Percentiles rank a stretch among this genome's conserved stretches.
Conservation (phyloP, 148 eudicot genomes). For the Bassia scoparia region DNA sequence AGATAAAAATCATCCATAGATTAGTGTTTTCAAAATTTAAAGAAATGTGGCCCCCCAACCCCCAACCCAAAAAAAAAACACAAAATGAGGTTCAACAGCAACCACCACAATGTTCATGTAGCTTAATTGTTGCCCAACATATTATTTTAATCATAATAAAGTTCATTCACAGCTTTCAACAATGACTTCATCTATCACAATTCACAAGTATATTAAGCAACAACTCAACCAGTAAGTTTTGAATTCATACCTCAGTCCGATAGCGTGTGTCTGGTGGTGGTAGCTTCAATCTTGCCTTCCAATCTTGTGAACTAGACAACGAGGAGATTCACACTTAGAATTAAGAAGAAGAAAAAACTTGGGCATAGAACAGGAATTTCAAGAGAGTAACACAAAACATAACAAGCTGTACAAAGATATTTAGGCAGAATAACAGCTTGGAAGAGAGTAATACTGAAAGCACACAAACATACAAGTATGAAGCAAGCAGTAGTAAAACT, state of each 20-base stretch:
- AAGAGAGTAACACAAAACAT: background rate
- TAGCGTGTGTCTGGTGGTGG: constrained; percentile 61
- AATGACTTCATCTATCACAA: background rate
- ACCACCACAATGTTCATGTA: background rate
- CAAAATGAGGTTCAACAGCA: background rate
- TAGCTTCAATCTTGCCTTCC: constrained; percentile 53
- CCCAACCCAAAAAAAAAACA: no score
- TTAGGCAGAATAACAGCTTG: background rate
- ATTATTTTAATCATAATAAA: no score
- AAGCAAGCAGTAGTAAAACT: background rate
- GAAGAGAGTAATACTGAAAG: background rate
- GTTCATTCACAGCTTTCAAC: no score
- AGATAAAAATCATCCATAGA: no score
- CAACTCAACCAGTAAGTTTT: constrained; percentile 1
- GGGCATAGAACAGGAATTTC: no score
- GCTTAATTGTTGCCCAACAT: background rate
- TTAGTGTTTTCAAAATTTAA: no score
- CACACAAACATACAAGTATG: background rate
- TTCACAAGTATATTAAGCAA: background rate
- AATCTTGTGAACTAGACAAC: constrained; percentile 47
- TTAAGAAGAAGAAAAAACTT: no score
- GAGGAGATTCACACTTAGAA: no score
- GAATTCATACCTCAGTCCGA: constrained; percentile 53
- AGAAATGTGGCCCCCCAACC: no score
- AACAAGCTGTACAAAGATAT: background rate